Base-by-base conservation (phyloP, 148 eudicot species). In the Talinum fruticosum region DNA sequence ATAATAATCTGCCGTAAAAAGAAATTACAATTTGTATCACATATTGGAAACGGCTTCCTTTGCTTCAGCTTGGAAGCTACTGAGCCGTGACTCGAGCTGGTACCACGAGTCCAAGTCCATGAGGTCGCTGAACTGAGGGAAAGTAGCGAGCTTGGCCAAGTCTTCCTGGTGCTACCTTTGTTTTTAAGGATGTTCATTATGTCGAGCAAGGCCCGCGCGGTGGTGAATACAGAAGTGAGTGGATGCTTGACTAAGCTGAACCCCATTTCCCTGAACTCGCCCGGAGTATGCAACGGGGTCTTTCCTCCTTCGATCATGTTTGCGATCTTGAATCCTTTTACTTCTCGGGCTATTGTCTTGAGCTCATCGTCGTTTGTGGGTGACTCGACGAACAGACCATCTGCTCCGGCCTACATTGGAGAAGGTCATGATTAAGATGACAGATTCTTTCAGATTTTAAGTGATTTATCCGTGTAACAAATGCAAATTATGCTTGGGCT, bases 301-400 rank as follows among this genome's bases (percentile, higher is more conserved):
- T 77, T 78, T 59, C 84, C 84, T 66, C 84, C 84, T 68, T 82
- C 84, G 16, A 82, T 82, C 84, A 82, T 82, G 78, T 82, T 82
- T 10, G 81, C 77, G 2, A 82, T 69, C 21, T 80, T 82, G 29
- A 77, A 78, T 6, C 84, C 84, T 51, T 82, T 82, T 0, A 69
- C 68, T 30, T 68, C 45, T 0, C 45, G 18, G 1, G 61, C 78
- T 12, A 81, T 79, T 33, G 59, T 62, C 2, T 71, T 44, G 3
- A 81, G 64, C 54, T 81, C 83, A 4, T 81, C 79, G 1, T 33
- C 47, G 51, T 81, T 71, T 1, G 71, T 66, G 0, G 83, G 83
- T 71, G 83, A 79, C 53, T 81, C 83, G 3, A 81, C 83, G 34
- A 81, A 81, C 1, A 79, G 76, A 10, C 79, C 82, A 75, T 80